Evolutionary conservation across 805 yeast genomes (phyloP), one percentile per base, ranked within the genome.

Genomic region (Danielia oregonensis): DNA sequence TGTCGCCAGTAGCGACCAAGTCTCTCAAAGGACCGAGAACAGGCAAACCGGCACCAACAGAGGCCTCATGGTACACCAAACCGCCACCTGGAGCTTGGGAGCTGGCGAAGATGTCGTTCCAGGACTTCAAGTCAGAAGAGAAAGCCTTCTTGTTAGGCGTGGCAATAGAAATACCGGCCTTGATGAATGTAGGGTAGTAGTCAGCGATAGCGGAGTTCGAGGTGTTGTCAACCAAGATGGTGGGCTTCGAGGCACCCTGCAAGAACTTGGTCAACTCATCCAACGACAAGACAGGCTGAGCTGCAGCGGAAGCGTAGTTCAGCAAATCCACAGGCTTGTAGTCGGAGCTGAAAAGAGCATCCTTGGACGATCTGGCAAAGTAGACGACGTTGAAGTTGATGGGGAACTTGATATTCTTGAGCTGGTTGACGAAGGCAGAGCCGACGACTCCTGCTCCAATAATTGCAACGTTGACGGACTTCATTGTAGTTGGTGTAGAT

Each of bases 71-170:
- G 72, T 88, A 91, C 29, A 88, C 95, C 44, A 91, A 71, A 26
- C 87, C 89, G 29, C 74, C 70, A 24, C 69, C 66, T 30, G 74
- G 70, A 25, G 67, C 63, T 24, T 69, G 72, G 23, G 83, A 74
- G 33, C 63, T 61, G 23, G 59, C 54, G 51, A 86, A 86, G 36
- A 93, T 78, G 33, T 74, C 71, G 37, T 86, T 75, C 97, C 97
- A 93, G 9, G 80, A 64, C 16, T 67, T 59, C 42, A 84, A 63
- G 36, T 78, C 82, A 27, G 88, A 73, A 7, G 97, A 88, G 56
- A 93, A 93, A 0, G 95, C 99, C 72, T 93, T 93, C 65, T 93
- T 93, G 74, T 93, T 93, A 48, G 99, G 99, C 29, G 99, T 93
- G 13, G 97, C 98, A 51, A 93, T 78, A 29, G 96, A 87, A 46